phyloP scores from a whole-genome alignment of 2,329 filamentous ascomycete species.

The Colletotrichum ledebouriae region DNA sequence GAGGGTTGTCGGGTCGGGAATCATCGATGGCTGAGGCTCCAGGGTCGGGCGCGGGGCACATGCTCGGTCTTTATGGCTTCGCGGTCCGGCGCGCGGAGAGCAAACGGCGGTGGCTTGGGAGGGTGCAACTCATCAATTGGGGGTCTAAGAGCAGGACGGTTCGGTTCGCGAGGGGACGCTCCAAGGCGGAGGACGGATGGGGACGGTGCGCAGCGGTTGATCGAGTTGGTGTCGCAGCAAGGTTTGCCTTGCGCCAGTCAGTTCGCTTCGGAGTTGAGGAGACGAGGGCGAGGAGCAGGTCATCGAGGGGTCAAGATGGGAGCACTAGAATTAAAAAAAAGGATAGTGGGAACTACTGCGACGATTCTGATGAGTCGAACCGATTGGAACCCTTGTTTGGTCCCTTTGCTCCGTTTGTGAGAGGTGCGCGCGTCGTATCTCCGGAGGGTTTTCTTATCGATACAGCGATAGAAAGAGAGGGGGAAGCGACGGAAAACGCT shows the following conservation, averaged over 20 bases:
- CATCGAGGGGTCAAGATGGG: slow-evolving; percentile 33
- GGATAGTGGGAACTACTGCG: slow-evolving; percentile 31
- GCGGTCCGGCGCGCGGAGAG: slow-evolving; percentile 31
- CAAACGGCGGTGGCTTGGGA: slow-evolving; percentile 33
- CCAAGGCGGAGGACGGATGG: slow-evolving; percentile 28
- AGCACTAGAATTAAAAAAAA: neutral
- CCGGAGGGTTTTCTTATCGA: slow-evolving; percentile 32
- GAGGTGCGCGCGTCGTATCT: slow-evolving; percentile 28
- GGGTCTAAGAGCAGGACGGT: slow-evolving; percentile 33
- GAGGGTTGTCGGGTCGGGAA: slow-evolving; percentile 30
- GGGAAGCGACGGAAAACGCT: neutral
- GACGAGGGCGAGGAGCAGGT: neutral
- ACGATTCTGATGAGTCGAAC: slow-evolving; percentile 20
- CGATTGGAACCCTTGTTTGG: slow-evolving; percentile 26
- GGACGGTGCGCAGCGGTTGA: slow-evolving; percentile 21
- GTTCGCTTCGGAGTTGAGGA: slow-evolving; percentile 34
- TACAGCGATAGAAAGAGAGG: slow-evolving; percentile 1
- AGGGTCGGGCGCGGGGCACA: slow-evolving; percentile 39
- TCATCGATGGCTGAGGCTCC: slow-evolving; percentile 38
- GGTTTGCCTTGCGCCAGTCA: slow-evolving; percentile 38
- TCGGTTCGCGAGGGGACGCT: slow-evolving; percentile 15
- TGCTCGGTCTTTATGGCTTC: slow-evolving; percentile 40
- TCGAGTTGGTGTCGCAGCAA: slow-evolving; percentile 22
- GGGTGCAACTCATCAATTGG: slow-evolving; percentile 30
- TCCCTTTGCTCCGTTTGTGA: neutral